These are phyloP conservation scores for Lumnitzera racemosa DNA, from an alignment of 345 rosid genomes.

Conservation along the genomic window DNA sequence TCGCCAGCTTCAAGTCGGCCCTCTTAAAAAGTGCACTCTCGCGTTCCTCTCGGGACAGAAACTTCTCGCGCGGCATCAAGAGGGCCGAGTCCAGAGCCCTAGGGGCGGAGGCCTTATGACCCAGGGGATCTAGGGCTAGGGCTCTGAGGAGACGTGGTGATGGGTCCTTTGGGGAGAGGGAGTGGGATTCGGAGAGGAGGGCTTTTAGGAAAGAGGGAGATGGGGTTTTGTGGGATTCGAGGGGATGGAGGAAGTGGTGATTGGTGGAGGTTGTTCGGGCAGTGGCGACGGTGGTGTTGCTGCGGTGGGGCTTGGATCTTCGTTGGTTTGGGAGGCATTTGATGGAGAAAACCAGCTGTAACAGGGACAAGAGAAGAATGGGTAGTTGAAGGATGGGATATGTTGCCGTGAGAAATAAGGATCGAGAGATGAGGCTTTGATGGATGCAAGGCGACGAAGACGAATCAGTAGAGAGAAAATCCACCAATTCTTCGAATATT, in stretches of 20 bases:
- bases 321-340: too few relatives aligned
- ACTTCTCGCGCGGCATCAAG: slow-evolving; percentile 33
- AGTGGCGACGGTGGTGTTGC: neutral
- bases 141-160: slow-evolving; percentile 50
- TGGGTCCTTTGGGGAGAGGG: slow-evolving; percentile 46
- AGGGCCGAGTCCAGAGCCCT: slow-evolving; percentile 50
- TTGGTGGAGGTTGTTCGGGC: neutral
- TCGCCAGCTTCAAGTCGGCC: slow-evolving; percentile 50
- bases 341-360: too few relatives aligned
- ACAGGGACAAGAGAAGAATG: too few relatives aligned
- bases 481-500: too few relatives aligned
- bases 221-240: slow-evolving; percentile 18
- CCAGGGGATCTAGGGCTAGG: slow-evolving; percentile 39
- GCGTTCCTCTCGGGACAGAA: slow-evolving; percentile 33
- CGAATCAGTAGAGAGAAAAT: too few relatives aligned
- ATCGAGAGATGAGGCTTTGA: too few relatives aligned
- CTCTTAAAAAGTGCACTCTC: slow-evolving; percentile 43
- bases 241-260: slow-evolving; percentile 3
- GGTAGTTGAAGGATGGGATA: too few relatives aligned
- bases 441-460: too few relatives aligned
- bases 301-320: too few relatives aligned
- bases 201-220: slow-evolving; percentile 41
- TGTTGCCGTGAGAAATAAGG: too few relatives aligned
- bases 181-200: slow-evolving; percentile 50
- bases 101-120: slow-evolving; percentile 47